phyloP scores from a whole-genome alignment of 345 rosid species.

The Iberis pinnata region DNA sequence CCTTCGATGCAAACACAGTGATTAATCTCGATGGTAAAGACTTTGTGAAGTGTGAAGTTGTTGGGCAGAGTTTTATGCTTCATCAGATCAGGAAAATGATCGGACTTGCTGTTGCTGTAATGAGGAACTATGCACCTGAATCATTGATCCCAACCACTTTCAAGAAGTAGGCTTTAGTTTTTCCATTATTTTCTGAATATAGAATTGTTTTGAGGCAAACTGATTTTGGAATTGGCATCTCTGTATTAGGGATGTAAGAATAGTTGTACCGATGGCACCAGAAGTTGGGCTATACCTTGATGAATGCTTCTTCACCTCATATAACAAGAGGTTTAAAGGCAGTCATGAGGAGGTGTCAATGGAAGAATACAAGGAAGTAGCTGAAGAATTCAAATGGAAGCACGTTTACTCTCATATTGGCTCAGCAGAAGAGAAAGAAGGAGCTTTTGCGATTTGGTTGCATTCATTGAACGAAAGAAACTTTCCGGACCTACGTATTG shows the following conservation, averaged over 20 bases:
- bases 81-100: constrained; percentile 95
- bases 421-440: constrained; percentile 71
- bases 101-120: constrained; percentile 78
- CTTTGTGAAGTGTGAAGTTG: constrained; percentile 88
- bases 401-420: constrained; percentile 78
- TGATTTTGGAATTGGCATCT: background rate
- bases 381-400: constrained; percentile 76
- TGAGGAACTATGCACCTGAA: constrained; percentile 78
- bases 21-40: constrained; percentile 66
- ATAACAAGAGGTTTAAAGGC: constrained; percentile 73
- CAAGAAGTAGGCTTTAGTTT: constrained; percentile 42
- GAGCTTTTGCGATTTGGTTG: constrained; percentile 79
- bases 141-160: constrained; percentile 58
- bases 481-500: constrained; percentile 52
- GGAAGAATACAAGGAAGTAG: constrained; percentile 62
- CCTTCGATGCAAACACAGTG: constrained; percentile 49
- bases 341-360: constrained; percentile 81
- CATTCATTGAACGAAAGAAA: constrained; percentile 84
- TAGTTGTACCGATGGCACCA: constrained; percentile 89
- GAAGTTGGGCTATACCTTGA: constrained; percentile 95
- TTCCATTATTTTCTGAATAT: constrained; percentile 5
- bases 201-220: background rate
- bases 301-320: constrained; percentile 77
- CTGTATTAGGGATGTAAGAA: constrained; percentile 47
- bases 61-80: constrained; percentile 99